Percentiles rank a stretch among this genome's conserved stretches.
phyloP scores from a whole-genome alignment of 2,329 filamentous ascomycete species.

The Paecilomyces niveus region DNA sequence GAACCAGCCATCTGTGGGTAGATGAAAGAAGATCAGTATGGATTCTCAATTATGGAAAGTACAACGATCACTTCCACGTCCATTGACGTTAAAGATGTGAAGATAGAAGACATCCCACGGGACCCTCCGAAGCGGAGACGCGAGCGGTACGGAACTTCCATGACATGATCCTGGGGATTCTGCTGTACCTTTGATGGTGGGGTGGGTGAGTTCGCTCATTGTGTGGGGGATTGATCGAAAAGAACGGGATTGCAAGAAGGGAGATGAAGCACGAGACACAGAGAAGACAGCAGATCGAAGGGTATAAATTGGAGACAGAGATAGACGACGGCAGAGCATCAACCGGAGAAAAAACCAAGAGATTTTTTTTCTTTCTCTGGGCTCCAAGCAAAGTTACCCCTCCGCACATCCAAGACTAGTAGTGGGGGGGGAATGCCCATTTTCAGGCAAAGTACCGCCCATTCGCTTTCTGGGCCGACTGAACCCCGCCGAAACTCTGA shows the following conservation, averaged over 20 bases:
- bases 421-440: neutral
- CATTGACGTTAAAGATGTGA: neutral
- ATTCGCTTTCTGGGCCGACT: neutral
- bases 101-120: neutral
- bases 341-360: conserved; percentile 7
- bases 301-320: conserved; percentile 11
- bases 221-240: conserved; percentile 21
- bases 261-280: conserved; percentile 10
- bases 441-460: neutral
- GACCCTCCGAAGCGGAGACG: neutral
- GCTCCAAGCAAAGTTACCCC: neutral
- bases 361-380: neutral
- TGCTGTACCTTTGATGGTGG: conserved; percentile 64
- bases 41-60: neutral
- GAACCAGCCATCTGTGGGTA: conserved; percentile 90
- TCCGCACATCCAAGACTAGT: neutral
- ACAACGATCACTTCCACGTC: neutral
- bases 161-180: conserved; percentile 2
- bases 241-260: conserved; percentile 8
- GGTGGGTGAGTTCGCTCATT: conserved; percentile 67
- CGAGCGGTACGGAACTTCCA: neutral
- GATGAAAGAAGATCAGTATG: neutral
- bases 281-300: conserved; percentile 7
- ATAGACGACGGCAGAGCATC: conserved; percentile 1
- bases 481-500: neutral